A percentile compares a stretch with the other conserved stretches of the same genome.
Evolutionary conservation across 305 asterid genomes (phyloP).

Genomic region (Solanum aculeatissimum): DNA sequence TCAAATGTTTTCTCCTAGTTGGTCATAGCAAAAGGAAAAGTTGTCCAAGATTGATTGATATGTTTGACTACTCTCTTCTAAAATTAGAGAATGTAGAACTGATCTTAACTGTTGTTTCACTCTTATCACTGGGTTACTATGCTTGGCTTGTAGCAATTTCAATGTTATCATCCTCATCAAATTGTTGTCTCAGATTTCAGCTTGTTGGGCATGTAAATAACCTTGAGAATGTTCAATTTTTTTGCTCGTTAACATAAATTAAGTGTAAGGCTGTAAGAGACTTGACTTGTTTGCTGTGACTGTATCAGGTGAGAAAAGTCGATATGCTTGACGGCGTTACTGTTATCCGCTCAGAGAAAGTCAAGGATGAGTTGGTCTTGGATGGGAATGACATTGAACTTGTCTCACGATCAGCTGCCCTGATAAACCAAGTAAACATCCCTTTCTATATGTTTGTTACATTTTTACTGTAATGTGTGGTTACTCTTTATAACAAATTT

Average conservation of each 20-base stretch:
- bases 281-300: neutral
- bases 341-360: constrained; percentile 58
- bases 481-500: neutral
- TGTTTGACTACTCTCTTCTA: neutral
- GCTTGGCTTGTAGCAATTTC: neutral
- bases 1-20: neutral
- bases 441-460: neutral
- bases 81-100: neutral
- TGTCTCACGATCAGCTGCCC: constrained; percentile 58
- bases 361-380: constrained; percentile 57
- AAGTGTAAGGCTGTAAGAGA: neutral
- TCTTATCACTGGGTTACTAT: neutral
- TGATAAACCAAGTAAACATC: constrained; percentile 41
- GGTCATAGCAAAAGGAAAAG: neutral
- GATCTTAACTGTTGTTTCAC: neutral
- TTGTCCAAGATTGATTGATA: neutral
- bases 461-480: neutral
- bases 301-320: constrained; percentile 50
- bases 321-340: constrained; percentile 69
- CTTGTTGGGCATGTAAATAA: neutral
- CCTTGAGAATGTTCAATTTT: neutral
- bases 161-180: neutral
- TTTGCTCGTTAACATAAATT: neutral
- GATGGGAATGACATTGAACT: constrained; percentile 71
- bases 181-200: neutral